Base-by-base conservation (phyloP, 768 basidiomycete genomes). In the Suillus sp. region DNA sequence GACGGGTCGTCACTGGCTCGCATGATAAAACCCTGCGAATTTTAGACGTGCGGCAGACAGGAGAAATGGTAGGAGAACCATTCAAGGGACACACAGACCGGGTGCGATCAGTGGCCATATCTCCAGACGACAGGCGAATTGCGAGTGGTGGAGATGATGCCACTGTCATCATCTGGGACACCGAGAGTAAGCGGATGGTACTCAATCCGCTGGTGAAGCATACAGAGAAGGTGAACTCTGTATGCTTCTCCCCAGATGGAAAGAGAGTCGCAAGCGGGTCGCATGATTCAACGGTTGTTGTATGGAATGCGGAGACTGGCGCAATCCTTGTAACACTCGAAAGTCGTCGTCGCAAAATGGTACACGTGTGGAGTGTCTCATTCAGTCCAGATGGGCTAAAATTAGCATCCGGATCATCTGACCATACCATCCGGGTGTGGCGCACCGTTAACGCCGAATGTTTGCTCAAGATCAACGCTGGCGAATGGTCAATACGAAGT, bases 181-280 rank as follows among this genome's bases (percentile, higher is more conserved):
- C 30, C 10, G 40, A 53, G 27, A 62, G 40, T 20, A 63, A 27
- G 32, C 37, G 25, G 54, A 25, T 51, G 32, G 3, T 42, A 4
- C 51, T 48, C 35, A 40, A 48, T 22, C 43, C 48, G 32, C 45
- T 64, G 14, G 38, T 64, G 56, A 64, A 64, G 35, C 67, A 68
- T 47, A 55, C 38, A 25, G 57, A 45, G 47, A 78, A 77, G 2
- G 60, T 68, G 20, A 58, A 35, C 18, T 73, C 71, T 42, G 77
- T 80, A 57, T 66, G 72, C 65, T 75, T 82, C 59, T 78, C 78
- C 13, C 79, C 79, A 32, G 79, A 81, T 67, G 78, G 78, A 7
- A 72, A 74, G 50, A 70, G 77, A 53, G 70, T 82, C 38, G 79
- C 78, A 37, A 78, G 78, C n/a, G 78, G 78, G 2, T 74, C 74